Percentiles rank a stretch among this genome's conserved stretches.
These are phyloP conservation scores for Lithospermum erythrorhizon DNA, from an alignment of 257 asterid genomes.

Conservation along the genomic window DNA sequence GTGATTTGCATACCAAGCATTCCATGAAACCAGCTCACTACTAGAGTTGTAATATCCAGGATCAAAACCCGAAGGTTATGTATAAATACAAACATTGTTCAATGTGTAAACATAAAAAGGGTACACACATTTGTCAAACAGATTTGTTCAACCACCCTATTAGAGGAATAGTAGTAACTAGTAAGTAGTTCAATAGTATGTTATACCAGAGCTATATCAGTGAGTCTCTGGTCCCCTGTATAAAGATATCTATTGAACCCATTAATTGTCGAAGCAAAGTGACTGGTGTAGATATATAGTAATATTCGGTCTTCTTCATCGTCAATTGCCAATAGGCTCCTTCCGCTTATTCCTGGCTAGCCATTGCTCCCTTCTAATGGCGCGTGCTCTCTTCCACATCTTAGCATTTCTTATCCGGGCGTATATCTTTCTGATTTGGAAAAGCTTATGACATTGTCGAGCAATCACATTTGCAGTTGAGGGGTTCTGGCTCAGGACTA, in stretches of 20 bases:
- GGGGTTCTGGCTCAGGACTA: conserved; percentile 43
- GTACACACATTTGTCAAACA: background rate
- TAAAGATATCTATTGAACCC: background rate
- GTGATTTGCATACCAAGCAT: no score
- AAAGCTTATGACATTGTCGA: conserved; percentile 48
- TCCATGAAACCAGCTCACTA: no score
- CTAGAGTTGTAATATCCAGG: background rate
- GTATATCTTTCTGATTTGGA: conserved; percentile 39
- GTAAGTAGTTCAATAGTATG: background rate
- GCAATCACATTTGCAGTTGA: conserved; percentile 59
- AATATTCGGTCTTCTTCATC: background rate
- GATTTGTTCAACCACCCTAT: background rate
- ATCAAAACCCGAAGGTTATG: no score
- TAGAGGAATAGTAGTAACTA: no score
- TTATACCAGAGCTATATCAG: background rate
- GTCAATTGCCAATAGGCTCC: conserved; percentile 29
- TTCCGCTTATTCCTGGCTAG: conserved; percentile 21
- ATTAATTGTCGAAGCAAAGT: no score
- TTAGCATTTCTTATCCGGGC: conserved; percentile 32
- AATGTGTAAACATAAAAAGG: background rate
- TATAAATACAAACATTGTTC: no score
- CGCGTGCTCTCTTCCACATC: conserved; percentile 37
- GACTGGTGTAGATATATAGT: background rate
- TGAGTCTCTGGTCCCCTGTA: background rate
- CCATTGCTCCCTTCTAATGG: conserved; percentile 23